These are phyloP conservation scores for Populus hybrid DNA, from an alignment of 441 rosid genomes.

Conservation along the genomic window DNA sequence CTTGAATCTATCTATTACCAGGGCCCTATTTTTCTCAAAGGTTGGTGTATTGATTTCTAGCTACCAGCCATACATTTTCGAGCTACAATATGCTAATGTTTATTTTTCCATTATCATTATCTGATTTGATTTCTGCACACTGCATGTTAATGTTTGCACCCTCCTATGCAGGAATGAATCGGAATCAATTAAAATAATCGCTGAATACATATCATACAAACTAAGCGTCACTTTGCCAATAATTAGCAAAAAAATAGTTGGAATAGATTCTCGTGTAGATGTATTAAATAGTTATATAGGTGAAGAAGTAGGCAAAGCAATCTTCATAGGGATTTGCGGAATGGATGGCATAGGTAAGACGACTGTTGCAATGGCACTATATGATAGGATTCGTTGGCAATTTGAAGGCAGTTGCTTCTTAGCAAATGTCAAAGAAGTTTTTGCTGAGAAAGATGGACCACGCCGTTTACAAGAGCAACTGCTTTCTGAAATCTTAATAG, in stretches of 20 bases:
- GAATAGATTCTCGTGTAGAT: conserved; percentile 8
- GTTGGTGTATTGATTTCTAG: no score
- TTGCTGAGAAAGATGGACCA: background rate
- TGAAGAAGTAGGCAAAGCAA: background rate
- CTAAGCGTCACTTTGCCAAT: background rate
- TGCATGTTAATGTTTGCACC: background rate
- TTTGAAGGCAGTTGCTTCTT: conserved; percentile 9
- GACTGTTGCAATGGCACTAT: background rate
- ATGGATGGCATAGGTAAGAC: conserved; percentile 17
- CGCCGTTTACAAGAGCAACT: conserved; percentile 6
- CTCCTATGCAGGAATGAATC: background rate
- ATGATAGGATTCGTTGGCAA: background rate
- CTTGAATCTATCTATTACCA: no score
- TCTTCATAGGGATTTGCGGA: conserved; percentile 13
- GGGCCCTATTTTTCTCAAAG: no score
- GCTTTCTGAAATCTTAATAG: background rate
- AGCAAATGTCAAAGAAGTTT: conserved; percentile 7
- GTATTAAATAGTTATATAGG: conserved; percentile 2
- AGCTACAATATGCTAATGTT: no score
- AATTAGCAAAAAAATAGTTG: background rate
- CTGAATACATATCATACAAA: fast-evolving
- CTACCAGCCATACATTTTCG: no score
- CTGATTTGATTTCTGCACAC: background rate
- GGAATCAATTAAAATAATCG: background rate
- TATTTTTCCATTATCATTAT: no score